Conservation (phyloP, 2,329 filamentous ascomycete species). For the Talaromyces sp. region DNA sequence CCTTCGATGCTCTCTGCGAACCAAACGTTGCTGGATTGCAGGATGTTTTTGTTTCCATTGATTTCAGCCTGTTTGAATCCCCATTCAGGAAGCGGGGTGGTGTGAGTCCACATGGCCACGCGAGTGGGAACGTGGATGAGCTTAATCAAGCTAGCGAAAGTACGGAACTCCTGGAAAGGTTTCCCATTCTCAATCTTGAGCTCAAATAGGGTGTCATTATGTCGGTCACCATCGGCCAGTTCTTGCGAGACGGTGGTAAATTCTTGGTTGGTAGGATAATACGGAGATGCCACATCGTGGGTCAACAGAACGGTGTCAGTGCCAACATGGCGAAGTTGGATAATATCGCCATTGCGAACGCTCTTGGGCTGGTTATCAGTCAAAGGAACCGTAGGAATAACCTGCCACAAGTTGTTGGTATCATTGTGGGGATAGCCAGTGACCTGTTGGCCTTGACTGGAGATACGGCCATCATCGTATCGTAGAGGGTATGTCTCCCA, state of each 20-base stretch:
- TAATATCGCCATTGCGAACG: slow-evolving; percentile 80
- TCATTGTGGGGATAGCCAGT: slow-evolving; percentile 98
- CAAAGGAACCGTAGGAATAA: slow-evolving; percentile 67
- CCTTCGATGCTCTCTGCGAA: slow-evolving; percentile 89
- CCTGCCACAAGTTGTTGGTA: slow-evolving; percentile 98
- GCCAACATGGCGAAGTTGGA: slow-evolving; percentile 82
- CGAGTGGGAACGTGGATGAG: slow-evolving; percentile 91
- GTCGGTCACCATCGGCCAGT: slow-evolving; percentile 71
- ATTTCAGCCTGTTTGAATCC: slow-evolving; percentile 97
- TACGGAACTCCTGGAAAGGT: slow-evolving; percentile 79
- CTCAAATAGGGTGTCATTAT: slow-evolving; percentile 91
- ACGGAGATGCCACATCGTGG: slow-evolving; percentile 96
- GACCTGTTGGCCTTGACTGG: slow-evolving; percentile 95
- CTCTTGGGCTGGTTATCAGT: slow-evolving; percentile 60
- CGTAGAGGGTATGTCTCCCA: slow-evolving; percentile 84
- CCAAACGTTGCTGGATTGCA: slow-evolving; percentile 91
- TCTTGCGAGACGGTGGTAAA: slow-evolving; percentile 81
- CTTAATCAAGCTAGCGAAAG: slow-evolving; percentile 91
- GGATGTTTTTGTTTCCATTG: slow-evolving; percentile 96
- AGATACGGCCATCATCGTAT: slow-evolving; percentile 96
- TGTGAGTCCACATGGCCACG: slow-evolving; percentile 99
- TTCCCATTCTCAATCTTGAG: slow-evolving; percentile 88
- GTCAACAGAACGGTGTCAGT: slow-evolving; percentile 87
- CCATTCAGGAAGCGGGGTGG: slow-evolving; percentile 94
- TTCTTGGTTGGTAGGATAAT: slow-evolving; percentile 96